Conservation (phyloP, 768 basidiomycete genomes). For the Baorangia bicolor region DNA sequence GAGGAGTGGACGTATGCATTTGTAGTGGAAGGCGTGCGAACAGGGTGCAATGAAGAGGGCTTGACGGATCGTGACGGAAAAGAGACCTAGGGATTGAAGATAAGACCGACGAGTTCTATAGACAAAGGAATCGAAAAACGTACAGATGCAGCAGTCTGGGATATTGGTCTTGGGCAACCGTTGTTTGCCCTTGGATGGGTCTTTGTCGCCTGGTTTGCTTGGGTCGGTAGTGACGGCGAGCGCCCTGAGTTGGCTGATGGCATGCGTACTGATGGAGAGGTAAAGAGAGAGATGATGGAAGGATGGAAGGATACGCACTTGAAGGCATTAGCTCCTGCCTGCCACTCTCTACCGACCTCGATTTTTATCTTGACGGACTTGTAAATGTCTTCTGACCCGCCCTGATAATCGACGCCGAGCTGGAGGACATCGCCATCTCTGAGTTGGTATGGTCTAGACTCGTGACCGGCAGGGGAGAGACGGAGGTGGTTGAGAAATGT, state of each 20-base stretch:
- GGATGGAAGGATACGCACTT: conserved; percentile 43
- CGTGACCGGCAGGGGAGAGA: conserved; percentile 79
- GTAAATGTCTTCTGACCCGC: conserved; percentile 95
- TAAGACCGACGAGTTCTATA: not conserved
- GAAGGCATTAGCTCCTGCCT: conserved; percentile 85
- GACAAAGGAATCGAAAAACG: conserved; percentile 26
- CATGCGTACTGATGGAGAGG: conserved; percentile 50
- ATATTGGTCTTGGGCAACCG: conserved; percentile 43
- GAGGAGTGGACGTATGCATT: conserved; percentile 91
- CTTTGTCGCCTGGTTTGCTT: conserved; percentile 13
- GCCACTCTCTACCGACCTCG: conserved; percentile 91
- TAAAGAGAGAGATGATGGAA: not conserved
- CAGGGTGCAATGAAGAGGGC: conserved; percentile 97
- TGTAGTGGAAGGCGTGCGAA: conserved; percentile 95
- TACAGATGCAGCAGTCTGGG: conserved; percentile 93
- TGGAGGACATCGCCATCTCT: conserved; percentile 95
- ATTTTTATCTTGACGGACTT: conserved; percentile 95
- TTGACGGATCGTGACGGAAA: conserved; percentile 90
- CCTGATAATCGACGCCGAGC: conserved; percentile 96
- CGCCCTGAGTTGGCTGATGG: conserved; percentile 78
- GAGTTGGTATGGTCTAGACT: conserved; percentile 72
- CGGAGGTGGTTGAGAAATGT: conserved; percentile 96
- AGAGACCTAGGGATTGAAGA: conserved; percentile 47
- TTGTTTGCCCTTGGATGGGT: conserved; percentile 21
- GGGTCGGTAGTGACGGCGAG: conserved; percentile 47